Percentiles rank a stretch among this genome's conserved stretches.
These are phyloP conservation scores for Climacium dendroides DNA, from an alignment of 225 moss, liverwort and hornwort species.

Conservation along the genomic window DNA sequence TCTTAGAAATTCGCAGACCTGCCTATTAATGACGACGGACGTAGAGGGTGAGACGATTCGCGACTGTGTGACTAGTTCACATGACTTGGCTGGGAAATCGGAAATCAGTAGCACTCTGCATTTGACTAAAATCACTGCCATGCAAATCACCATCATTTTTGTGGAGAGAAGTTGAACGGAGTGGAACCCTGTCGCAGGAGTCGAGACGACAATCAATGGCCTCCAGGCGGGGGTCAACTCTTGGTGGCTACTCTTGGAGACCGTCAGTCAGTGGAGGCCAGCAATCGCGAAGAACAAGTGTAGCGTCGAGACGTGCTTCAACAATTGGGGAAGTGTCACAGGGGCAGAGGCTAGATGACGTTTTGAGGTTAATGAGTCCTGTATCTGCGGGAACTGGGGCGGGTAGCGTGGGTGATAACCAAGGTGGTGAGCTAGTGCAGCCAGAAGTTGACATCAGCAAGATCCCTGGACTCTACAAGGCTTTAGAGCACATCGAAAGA, in stretches of 20 bases:
- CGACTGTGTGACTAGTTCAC: neutral
- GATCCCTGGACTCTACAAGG: slow-evolving; percentile 63
- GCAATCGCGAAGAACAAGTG: slow-evolving; percentile 42
- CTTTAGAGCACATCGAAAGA: slow-evolving; percentile 78
- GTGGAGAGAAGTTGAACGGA: neutral
- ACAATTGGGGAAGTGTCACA: slow-evolving; percentile 38
- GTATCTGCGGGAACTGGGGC: slow-evolving; percentile 13
- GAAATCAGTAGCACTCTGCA: neutral
- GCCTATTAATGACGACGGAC: neutral
- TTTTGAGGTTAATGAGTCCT: slow-evolving; percentile 45
- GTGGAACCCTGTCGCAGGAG: slow-evolving; percentile 9
- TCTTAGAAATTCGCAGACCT: neutral
- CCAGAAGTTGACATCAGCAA: slow-evolving; percentile 62
- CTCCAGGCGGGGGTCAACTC: slow-evolving; percentile 53
- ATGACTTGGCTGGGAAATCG: neutral
- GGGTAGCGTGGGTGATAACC: slow-evolving; percentile 32
- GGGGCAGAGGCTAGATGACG: slow-evolving; percentile 48
- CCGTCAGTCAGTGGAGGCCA: slow-evolving; percentile 38
- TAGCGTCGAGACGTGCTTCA: slow-evolving; percentile 55
- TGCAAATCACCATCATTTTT: neutral
- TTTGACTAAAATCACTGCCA: neutral
- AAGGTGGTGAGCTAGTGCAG: slow-evolving; percentile 12
- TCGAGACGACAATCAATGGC: slow-evolving; percentile 61
- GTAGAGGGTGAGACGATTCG: neutral
- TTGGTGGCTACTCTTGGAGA: slow-evolving; percentile 39